A percentile compares a stretch with the other conserved stretches of the same genome.
Conservation (phyloP, 352 stramenopile species). For the Pythium insidiosum region DNA sequence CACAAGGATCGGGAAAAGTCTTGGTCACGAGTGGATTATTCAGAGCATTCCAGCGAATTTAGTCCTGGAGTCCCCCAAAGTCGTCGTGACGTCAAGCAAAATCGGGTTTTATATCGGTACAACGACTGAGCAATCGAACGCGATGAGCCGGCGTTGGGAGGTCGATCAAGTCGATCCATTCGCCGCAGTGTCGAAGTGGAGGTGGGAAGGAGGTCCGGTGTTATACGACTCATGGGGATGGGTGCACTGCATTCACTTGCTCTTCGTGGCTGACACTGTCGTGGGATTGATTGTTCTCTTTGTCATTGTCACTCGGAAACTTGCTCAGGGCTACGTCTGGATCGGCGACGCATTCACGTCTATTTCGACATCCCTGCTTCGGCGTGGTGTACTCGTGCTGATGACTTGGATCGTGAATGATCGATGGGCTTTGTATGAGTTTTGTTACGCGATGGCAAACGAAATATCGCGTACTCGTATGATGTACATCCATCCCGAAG, state of each 20-base stretch:
- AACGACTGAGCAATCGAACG: conserved; percentile 24
- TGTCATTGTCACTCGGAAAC: conserved; percentile 28
- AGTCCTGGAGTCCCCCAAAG: conserved; percentile 1
- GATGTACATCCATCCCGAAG: conserved; percentile 12
- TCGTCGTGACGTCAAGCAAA: conserved; percentile 19
- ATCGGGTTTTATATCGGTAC: conserved; percentile 25
- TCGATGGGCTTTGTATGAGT: conserved; percentile 35
- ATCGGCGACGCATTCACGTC: conserved; percentile 38
- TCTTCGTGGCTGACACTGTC: conserved; percentile 31
- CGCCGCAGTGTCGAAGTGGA: conserved; percentile 9
- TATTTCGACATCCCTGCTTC: conserved; percentile 24
- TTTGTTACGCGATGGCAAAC: conserved; percentile 14
- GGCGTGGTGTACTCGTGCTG: conserved; percentile 22
- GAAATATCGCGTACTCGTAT: not conserved
- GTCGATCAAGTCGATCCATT: conserved; percentile 11
- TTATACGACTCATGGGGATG: conserved; percentile 39
- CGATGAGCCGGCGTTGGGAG: conserved; percentile 19
- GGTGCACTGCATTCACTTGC: conserved; percentile 36
- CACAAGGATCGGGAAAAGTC: not conserved
- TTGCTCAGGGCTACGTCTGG: conserved; percentile 27
- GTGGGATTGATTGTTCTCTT: conserved; percentile 30
- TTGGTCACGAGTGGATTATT: conserved; percentile 3
- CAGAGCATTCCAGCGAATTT: conserved; percentile 3
- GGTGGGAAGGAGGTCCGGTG: conserved; percentile 18
- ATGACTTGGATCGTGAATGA: conserved; percentile 27